phyloP scores from a whole-genome alignment of 1,284 basidiomycete species.

The Exobasidium cylindrosporum region DNA sequence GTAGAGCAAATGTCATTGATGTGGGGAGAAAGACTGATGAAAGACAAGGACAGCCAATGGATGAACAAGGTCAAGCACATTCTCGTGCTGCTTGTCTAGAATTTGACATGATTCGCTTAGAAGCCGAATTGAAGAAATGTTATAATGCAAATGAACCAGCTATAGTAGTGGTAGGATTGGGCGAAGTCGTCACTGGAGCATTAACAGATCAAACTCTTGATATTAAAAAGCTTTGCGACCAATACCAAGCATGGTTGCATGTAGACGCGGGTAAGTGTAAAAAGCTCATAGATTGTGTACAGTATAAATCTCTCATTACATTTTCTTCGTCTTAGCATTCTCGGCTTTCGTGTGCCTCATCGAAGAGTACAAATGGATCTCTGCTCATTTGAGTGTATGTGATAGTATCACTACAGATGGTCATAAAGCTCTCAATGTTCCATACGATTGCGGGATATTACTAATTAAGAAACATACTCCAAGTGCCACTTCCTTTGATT shows the following conservation, averaged over 20 bases:
- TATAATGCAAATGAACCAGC: constrained; percentile 43
- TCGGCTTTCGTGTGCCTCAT: constrained; percentile 59
- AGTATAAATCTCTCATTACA: not conserved
- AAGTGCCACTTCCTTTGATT: constrained; percentile 16
- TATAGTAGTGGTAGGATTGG: constrained; percentile 58
- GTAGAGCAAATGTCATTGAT: constrained; percentile 56
- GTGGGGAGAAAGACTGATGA: constrained; percentile 30
- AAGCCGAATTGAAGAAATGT: constrained; percentile 48
- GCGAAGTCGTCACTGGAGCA: constrained; percentile 60
- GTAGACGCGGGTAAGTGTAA: too few relatives aligned
- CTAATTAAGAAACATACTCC: constrained; percentile 53
- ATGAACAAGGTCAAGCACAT: constrained; percentile 22
- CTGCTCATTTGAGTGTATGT: constrained; percentile 56
- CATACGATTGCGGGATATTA: constrained; percentile 61
- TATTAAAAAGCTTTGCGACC: constrained; percentile 55
- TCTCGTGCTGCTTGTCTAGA: constrained; percentile 30
- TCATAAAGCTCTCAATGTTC: constrained; percentile 56
- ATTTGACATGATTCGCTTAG: constrained; percentile 57
- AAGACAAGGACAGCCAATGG: not conserved
- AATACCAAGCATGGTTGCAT: constrained; percentile 60
- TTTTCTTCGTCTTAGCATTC: constrained; percentile 55
- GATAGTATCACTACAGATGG: constrained; percentile 60
- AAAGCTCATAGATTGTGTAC: not conserved
- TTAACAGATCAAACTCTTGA: constrained; percentile 47
- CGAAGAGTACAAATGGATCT: constrained; percentile 55